Evolutionary conservation across 1,284 basidiomycete species (phyloP).

Genomic region (Tilletia setariae): DNA sequence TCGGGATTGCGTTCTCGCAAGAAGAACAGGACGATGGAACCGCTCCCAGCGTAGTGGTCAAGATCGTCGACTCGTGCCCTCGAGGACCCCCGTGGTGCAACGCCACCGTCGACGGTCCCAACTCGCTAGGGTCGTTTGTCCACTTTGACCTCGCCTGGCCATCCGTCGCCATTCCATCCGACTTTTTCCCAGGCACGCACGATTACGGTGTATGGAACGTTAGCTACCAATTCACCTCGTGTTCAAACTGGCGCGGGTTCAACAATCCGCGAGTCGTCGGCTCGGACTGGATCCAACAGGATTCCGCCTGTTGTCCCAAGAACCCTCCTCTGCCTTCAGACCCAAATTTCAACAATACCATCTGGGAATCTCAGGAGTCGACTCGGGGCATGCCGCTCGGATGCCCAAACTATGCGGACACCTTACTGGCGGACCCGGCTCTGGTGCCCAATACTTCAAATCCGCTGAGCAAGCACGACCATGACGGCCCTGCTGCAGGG

Average conservation of each 20-base stretch:
- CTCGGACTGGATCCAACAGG: conserved; percentile 37
- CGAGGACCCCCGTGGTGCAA: conserved; percentile 37
- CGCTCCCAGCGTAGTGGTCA: conserved; percentile 38
- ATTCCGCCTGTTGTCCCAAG: conserved; percentile 37
- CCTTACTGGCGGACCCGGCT: conserved; percentile 9
- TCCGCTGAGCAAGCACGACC: conserved; percentile 8
- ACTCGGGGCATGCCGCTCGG: not conserved
- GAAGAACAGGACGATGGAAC: conserved; percentile 22
- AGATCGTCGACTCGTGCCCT: conserved; percentile 40
- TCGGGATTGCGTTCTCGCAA: conserved; percentile 29
- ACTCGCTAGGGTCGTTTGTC: conserved; percentile 33
- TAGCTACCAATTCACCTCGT: conserved; percentile 33
- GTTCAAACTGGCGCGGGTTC: conserved; percentile 35
- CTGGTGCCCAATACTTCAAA: conserved; percentile 16
- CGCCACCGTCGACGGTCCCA: conserved; percentile 27
- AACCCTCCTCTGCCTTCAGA: conserved; percentile 27
- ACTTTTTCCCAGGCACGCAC: conserved; percentile 37
- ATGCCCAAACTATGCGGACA: conserved; percentile 10
- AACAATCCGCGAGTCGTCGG: conserved; percentile 32
- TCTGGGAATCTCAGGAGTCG: not conserved
- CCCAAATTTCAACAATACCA: not conserved
- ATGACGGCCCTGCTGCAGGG: not conserved
- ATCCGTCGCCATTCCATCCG: conserved; percentile 26
- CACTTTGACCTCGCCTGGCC: conserved; percentile 50
- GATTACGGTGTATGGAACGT: conserved; percentile 46